phyloP scores from a whole-genome alignment of 805 yeast genomes.

The Kodamaea fukazawae region DNA sequence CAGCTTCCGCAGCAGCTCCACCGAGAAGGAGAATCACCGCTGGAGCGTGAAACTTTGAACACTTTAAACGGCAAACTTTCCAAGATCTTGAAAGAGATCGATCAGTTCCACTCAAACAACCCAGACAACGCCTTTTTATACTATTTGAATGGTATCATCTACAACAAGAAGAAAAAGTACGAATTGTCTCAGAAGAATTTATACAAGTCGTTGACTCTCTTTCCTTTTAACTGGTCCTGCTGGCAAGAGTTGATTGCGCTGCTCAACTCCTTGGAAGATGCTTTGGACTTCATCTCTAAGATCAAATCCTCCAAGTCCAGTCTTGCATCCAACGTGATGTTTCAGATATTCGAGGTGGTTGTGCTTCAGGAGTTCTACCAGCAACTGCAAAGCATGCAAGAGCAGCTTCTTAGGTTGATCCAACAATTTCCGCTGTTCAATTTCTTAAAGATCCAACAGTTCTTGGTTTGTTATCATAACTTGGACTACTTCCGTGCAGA shows the following conservation, averaged over 20 bases:
- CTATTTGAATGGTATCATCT: conserved; percentile 69
- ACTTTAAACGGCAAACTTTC: conserved; percentile 29
- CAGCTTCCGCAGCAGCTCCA: conserved; percentile 12
- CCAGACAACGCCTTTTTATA: conserved; percentile 55
- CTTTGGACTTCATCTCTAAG: conserved; percentile 38
- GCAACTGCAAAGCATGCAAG: conserved; percentile 50
- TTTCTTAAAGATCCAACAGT: conserved; percentile 77
- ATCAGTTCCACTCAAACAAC: conserved; percentile 22
- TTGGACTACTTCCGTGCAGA: conserved; percentile 84
- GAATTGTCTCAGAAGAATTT: conserved; percentile 59
- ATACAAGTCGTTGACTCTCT: conserved; percentile 57
- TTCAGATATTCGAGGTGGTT: conserved; percentile 59
- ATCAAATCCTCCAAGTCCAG: conserved; percentile 35
- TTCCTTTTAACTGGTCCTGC: conserved; percentile 91
- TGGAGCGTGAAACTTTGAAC: conserved; percentile 13
- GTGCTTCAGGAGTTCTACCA: conserved; percentile 79
- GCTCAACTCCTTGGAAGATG: conserved; percentile 60
- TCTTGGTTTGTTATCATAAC: conserved; percentile 78
- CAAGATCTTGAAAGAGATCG: conserved; percentile 40
- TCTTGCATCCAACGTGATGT: conserved; percentile 32
- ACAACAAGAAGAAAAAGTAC: conserved; percentile 60
- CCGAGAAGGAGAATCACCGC: neutral
- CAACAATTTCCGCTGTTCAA: conserved; percentile 68
- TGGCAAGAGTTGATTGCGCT: conserved; percentile 79
- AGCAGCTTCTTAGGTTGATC: conserved; percentile 48